Evolutionary conservation across 2,329 filamentous ascomycete species (phyloP), one percentile per base, ranked within the genome.

Genomic region (Lasiodiplodia gonubiensis): DNA sequence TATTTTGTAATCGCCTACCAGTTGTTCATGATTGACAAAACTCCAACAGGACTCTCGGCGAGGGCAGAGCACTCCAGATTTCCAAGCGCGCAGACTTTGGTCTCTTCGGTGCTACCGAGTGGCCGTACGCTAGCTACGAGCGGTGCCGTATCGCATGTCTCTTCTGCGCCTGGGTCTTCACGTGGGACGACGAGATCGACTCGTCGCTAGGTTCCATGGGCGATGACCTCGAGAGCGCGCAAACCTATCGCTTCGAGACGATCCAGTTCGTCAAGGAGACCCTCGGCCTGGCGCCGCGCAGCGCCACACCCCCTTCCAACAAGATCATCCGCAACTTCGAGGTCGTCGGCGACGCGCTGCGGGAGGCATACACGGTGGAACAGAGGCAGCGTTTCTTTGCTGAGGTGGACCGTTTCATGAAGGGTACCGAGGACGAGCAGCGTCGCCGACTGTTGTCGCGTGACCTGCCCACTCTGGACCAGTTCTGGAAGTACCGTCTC

Each of bases 321-420:
- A 63, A 63, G 59, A 63, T 63, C 46, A 63, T 63, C 30, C 59
- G 59, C n/a, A 63, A 63, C 59, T 63, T 63, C 46, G 27, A 51
- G 30, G 37, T 51, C 6, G 59, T 63, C 46, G 59, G 59, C 42
- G 21, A 8, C 16, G 59, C 59, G 11, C 59, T 63, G 12, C 42
- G 46, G 3, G 42, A 37, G 12, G n/a, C 18, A 2, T 63, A 63
- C 46, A 51, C 59, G 12, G 1, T 25, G 18, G n/a, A 11, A 2
- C 59, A 63, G 46, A 18, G 59, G 5, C n/a, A 11, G 2, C 59
- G 59, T 30, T 63, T 63, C 59, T 51, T 63, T 30, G 46, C 27
- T 46, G 59, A 63, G 46, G 14, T 63, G 27, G 59, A 51, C 25
- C 42, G 42, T 27, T 63, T 63, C 59, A 63, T 63, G 59, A 11